Base-by-base conservation (phyloP, 2,329 filamentous ascomycete genomes). In the Ophiocordyceps camponoti-leonardi region DNA sequence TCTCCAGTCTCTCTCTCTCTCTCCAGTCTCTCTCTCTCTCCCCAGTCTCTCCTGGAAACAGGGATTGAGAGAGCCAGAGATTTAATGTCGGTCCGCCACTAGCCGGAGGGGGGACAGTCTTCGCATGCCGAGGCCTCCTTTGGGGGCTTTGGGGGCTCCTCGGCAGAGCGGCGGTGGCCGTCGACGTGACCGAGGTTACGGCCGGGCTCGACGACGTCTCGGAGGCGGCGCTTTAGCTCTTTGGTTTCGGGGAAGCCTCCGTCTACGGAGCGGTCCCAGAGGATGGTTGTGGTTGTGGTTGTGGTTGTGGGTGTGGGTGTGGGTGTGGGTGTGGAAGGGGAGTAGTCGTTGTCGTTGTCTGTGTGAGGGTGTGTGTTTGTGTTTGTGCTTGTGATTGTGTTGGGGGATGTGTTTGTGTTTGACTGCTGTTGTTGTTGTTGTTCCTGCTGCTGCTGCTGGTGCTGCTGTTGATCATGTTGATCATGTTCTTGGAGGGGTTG, bases 161-260 rank as follows among this genome's bases (percentile, higher is more conserved):
- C 16, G 14, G 30, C 11, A 26, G 23, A 4, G 12, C 33, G 33
- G 33, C 13, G n/a, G 16, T 37, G 33, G 13, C 76, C 68, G 60
- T 88, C 83, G 22, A 86, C 81, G 64, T 96, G 90, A 0, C 90
- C 90, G 45, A 95, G 66, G 56, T 90, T 75, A 49, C 83, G 72
- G 1, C 67, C 69, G 0, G 88, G 90, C 55, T 92, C 81, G 53
- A 95, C 79, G 44, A 85, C 71, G 64, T 95, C 85, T 47, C 90
- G 71, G 6, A 95, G 77, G 16, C 81, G 72, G 48, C 86, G 79
- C 66, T 96, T 95, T 41, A 95, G 72, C 53, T 90, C 81, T 64
- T 95, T 94, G 2, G 85, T 87, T 66, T 95, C 87, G 49, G 90
- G 92, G 63, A 98, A 98, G 0, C 92, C 88, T 28, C 85, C 85